These are phyloP conservation scores for Ascoidea rubescens DNA, from an alignment of 805 yeast species.

Conservation along the genomic window DNA sequence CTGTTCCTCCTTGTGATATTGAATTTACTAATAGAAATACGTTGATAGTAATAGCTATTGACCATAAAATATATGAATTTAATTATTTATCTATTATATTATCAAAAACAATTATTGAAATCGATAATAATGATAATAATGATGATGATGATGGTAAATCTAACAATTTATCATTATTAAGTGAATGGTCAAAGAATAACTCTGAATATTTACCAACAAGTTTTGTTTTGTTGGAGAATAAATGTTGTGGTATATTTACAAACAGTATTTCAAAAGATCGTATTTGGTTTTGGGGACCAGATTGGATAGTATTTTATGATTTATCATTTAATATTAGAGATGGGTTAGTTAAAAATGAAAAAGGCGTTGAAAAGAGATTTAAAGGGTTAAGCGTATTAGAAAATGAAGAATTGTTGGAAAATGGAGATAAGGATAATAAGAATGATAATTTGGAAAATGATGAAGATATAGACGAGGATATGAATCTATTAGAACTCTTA, in stretches of 20 bases:
- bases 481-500: constrained; percentile 2
- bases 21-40: constrained; percentile 37
- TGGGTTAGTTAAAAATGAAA: constrained; percentile 3
- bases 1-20: constrained; percentile 46
- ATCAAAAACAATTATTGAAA: not conserved
- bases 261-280: constrained; percentile 26
- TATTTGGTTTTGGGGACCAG: constrained; percentile 80
- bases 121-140: not conserved
- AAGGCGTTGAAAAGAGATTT: constrained; percentile 14
- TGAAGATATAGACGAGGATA: constrained; percentile 11
- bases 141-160: constrained; percentile 10
- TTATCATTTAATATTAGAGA: constrained; percentile 41
- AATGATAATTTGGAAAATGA: constrained; percentile 16
- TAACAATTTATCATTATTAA: constrained; percentile 25
- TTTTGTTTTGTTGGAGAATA: constrained; percentile 42
- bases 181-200: constrained; percentile 72
- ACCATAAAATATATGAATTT: constrained; percentile 65
- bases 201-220: constrained; percentile 62
- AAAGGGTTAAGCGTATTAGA: constrained; percentile 28
- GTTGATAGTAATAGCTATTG: constrained; percentile 54
- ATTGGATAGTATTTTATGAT: constrained; percentile 72
- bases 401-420: constrained; percentile 21
- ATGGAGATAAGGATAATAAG: constrained; percentile 16
- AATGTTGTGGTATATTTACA: constrained; percentile 58
- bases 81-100: constrained; percentile 14